phyloP scores from a whole-genome alignment of 1,284 basidiomycete genomes.

The Xerocomus minutiporus region DNA sequence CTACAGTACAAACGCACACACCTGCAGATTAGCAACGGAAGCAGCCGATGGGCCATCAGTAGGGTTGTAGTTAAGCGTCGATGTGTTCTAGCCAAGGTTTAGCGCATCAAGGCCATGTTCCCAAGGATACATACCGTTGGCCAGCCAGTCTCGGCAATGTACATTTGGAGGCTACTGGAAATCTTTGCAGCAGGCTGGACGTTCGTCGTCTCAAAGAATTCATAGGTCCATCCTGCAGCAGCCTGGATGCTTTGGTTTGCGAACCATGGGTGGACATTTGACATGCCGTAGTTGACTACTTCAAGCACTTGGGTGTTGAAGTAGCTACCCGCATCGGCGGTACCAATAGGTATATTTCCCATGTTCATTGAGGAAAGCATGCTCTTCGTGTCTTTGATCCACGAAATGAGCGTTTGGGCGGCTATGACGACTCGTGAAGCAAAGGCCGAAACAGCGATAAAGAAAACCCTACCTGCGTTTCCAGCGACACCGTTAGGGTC shows the following conservation, averaged over 20 bases:
- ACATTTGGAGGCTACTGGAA: conserved; percentile 35
- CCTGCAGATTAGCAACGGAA: conserved; percentile 65
- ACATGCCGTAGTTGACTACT: conserved; percentile 70
- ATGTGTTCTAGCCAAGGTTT: conserved; percentile 45
- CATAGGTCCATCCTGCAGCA: conserved; percentile 41
- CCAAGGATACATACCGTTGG: conserved; percentile 55
- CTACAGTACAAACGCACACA: conserved; percentile 15
- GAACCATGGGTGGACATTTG: conserved; percentile 87
- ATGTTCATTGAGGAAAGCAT: conserved; percentile 55
- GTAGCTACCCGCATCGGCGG: conserved; percentile 84
- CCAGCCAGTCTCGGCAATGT: conserved; percentile 69
- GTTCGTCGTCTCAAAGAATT: conserved; percentile 32
- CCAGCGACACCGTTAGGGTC: conserved; percentile 54
- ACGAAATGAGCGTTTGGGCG: conserved; percentile 48
- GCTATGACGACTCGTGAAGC: conserved; percentile 16
- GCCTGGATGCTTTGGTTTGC: conserved; percentile 65
- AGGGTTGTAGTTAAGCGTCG: conserved; percentile 44
- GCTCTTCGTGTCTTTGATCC: conserved; percentile 62
- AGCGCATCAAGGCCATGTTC: not conserved
- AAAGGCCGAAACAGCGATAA: not conserved
- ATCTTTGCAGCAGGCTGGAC: conserved; percentile 24
- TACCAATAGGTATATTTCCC: conserved; percentile 66
- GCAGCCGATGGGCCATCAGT: conserved; percentile 68
- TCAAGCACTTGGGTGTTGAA: conserved; percentile 71
- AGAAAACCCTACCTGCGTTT: conserved; percentile 43